A percentile compares a stretch with the other conserved stretches of the same genome.
phyloP scores from a whole-genome alignment of 2,329 filamentous ascomycete species.

The Byssoonygena ceratinophila region DNA sequence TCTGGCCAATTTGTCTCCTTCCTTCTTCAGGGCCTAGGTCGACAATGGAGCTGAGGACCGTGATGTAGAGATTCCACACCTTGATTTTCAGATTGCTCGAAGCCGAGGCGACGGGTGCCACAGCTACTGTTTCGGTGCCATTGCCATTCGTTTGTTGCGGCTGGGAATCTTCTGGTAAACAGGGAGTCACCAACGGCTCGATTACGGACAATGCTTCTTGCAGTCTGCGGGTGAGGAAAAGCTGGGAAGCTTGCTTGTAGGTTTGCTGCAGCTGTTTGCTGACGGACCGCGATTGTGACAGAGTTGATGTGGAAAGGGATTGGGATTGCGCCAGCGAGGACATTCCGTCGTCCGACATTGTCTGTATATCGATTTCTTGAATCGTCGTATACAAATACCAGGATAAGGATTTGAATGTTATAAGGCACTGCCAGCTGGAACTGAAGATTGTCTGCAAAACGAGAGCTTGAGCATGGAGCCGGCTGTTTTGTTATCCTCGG shows the following conservation, averaged over 20 bases:
- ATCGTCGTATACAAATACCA: background rate
- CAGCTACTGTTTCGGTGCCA: slow-evolving; percentile 40
- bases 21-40: slow-evolving; percentile 85
- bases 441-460: background rate
- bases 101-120: slow-evolving; percentile 66
- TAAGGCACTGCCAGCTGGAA: background rate
- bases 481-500: background rate
- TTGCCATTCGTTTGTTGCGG: slow-evolving; percentile 36
- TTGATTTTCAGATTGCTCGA: slow-evolving; percentile 79
- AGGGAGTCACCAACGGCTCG: slow-evolving; percentile 64
- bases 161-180: slow-evolving; percentile 24
- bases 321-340: slow-evolving; percentile 40
- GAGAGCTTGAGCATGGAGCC: background rate
- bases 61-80: slow-evolving; percentile 94
- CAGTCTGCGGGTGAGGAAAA: slow-evolving; percentile 87
- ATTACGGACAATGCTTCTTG: slow-evolving; percentile 81
- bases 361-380: background rate
- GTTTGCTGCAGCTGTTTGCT: slow-evolving; percentile 73
- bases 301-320: slow-evolving; percentile 56
- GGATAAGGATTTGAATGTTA: background rate
- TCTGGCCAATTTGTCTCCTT: slow-evolving; percentile 73
- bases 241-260: slow-evolving; percentile 85
- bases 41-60: slow-evolving; percentile 79
- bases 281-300: slow-evolving; percentile 45
- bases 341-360: slow-evolving; percentile 21